Evolutionary conservation across 495 filamentous ascomycete species (phyloP), one percentile per base, ranked within the genome.

Genomic region (Penicillium maclennaniae): DNA sequence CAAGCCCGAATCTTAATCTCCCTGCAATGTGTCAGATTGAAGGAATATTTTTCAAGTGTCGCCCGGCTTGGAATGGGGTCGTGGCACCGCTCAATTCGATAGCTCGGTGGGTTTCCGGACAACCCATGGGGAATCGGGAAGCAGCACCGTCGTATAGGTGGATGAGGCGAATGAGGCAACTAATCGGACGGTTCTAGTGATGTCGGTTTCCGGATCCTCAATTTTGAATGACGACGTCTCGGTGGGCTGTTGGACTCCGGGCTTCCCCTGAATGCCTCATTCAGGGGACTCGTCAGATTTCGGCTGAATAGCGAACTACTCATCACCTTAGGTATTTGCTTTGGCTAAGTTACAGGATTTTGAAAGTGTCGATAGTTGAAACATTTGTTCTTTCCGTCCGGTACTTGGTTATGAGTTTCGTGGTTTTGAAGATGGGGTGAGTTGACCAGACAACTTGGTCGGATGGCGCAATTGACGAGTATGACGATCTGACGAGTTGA

Each of bases 191-290:
- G 31, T 34, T 34, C 31, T 34, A 34, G 8, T 12, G 10, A 34
- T 34, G 31, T 12, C 14, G 31, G 9, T 34, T 34, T 14, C 31
- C 31, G 31, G 31, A 34, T 34, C 9, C 1, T 34, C 3, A 14
- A 14, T 31, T 31, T 31, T 34, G 9, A 12, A 12, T 34, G 31
- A 4, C 14, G 31, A 14, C 0, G 1, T 4, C 15, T 14, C 31
- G 31, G 10, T 34, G 31, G 31, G 9, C 31, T 14, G 31, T 34
- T 34, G 9, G 31, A 7, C 15, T 34, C 31, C 31, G 15, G 31
- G 31, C 31, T 34, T 34, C 45, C 45, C 45, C 45, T 47, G 45
- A 47, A 47, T 23, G 31, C 31, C 23, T 25, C 44, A 28, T 47
- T 38, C 16, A 20, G 20, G 20, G 45, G 19, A 47, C 45, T 47